A percentile compares a stretch with the other conserved stretches of the same genome.
Evolutionary conservation across 176 grass and related monocot genomes (phyloP).

Genomic region (Puccinellia tenuiflora): DNA sequence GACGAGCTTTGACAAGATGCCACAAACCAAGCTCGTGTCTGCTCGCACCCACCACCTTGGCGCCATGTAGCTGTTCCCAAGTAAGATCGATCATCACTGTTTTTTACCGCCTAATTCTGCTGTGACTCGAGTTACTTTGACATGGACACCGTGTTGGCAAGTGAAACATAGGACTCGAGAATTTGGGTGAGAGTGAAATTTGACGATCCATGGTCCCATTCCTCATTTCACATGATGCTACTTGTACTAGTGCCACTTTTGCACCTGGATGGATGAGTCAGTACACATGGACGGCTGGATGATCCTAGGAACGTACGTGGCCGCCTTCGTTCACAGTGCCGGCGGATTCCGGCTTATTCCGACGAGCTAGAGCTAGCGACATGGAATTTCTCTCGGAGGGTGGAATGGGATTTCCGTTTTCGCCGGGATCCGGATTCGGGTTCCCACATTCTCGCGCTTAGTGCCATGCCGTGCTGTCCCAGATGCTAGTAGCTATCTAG

Average conservation of each 20-base stretch:
- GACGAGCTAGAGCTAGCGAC: neutral
- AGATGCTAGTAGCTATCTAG: neutral
- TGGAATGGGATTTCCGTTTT: neutral
- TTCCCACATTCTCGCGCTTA: neutral
- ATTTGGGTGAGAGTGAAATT: neutral
- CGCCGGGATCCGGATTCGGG: conserved; percentile 5
- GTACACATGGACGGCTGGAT: neutral
- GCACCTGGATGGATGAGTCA: neutral
- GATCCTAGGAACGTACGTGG: conserved; percentile 9
- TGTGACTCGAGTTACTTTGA: neutral
- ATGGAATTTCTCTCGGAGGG: neutral
- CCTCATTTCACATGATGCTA: neutral
- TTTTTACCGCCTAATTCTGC: neutral
- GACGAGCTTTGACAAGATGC: neutral
- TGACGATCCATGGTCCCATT: neutral
- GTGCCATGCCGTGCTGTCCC: neutral
- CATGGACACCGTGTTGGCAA: neutral
- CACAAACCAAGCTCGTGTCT: neutral
- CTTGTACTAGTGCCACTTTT: neutral
- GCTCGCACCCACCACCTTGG: neutral
- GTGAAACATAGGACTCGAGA: neutral
- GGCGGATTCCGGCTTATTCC: neutral
- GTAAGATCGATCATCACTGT: neutral
- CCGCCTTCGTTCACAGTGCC: neutral
- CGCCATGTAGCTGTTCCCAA: neutral